Evolutionary conservation across 208 protist genomes (phyloP).

Genomic region (Acanthamoeba lenticulata): DNA sequence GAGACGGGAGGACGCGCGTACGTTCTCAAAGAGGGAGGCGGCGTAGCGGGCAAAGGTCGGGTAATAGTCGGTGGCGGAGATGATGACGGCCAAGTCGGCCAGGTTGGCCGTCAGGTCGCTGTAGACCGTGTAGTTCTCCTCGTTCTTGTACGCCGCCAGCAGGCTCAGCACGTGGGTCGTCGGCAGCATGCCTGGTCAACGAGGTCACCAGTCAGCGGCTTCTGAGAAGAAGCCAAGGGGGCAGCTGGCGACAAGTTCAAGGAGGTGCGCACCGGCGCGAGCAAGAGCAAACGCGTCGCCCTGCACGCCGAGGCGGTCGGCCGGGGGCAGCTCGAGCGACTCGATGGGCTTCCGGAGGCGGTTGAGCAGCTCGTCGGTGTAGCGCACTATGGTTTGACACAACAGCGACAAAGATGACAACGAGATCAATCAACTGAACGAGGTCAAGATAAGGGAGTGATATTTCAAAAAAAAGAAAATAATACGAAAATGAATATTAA

Average conservation of each 20-base stretch:
- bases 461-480: no score
- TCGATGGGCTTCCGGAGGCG: constrained; percentile 47
- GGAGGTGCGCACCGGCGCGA: background rate
- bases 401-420: no score
- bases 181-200: constrained; percentile 25
- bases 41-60: background rate
- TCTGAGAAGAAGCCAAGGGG: no score
- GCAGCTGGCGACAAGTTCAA: no score
- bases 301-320: constrained; percentile 60
- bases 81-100: background rate
- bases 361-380: constrained; percentile 51
- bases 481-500: no score
- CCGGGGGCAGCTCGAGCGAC: background rate
- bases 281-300: constrained; percentile 65
- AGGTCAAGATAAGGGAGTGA: no score
- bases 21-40: constrained; percentile 12
- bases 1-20: background rate
- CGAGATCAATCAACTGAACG: no score
- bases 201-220: no score
- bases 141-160: constrained; percentile 56
- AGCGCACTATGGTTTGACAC: no score
- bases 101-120: constrained; percentile 52
- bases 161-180: constrained; percentile 55
- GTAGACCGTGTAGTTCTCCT: constrained; percentile 66
- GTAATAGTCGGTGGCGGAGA: constrained; percentile 50